Evolutionary conservation across 345 rosid genomes (phyloP), one percentile per base, ranked within the genome.

Genomic region (Chamaenerion angustifolium): DNA sequence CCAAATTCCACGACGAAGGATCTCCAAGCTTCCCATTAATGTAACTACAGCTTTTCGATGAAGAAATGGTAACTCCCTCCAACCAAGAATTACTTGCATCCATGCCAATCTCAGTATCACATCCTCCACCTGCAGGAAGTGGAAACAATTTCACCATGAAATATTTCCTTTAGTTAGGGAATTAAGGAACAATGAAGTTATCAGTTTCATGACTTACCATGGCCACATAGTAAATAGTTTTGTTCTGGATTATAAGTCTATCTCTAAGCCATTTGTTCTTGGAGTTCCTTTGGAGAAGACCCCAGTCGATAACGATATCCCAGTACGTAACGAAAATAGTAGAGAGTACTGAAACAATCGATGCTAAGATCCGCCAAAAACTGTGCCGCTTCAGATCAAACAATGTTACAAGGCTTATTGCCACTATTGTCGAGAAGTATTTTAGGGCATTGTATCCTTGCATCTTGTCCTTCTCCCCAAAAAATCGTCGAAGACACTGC

Each of bases 191-290:
- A 31, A 31, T 31, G 37, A 31, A 1, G 9, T 12, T 11, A 40
- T 14, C 52, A 23, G 40, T 3, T 49, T 49, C 14, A 12, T n/a
- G n/a, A n/a, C 16, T 15, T 70, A 81, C 94, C 80, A 88, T 83
- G 54, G 77, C 96, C 44, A 68, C 11, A 56, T 62, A 83, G 68
- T 88, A 88, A 15, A 79, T 65, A 42, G 71, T 67, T 66, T 46
- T 74, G 71, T 64, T 42, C 8, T 77, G 75, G 40, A 83, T 10
- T 25, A 71, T 35, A 44, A 88, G 88, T 58, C 83, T 83, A 51
- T 88, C 96, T 64, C 96, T 79, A 49, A 88, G 64, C 88, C 90
- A 88, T 16, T 78, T 78, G 69, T 87, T 87, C 15, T 50, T 72
- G 11, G 94, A 76, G 57, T 74, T 49, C 35, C 71, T 47, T 43